These are phyloP conservation scores for Suaeda aralocaspica DNA, from an alignment of 148 eudicot genomes.

Conservation along the genomic window DNA sequence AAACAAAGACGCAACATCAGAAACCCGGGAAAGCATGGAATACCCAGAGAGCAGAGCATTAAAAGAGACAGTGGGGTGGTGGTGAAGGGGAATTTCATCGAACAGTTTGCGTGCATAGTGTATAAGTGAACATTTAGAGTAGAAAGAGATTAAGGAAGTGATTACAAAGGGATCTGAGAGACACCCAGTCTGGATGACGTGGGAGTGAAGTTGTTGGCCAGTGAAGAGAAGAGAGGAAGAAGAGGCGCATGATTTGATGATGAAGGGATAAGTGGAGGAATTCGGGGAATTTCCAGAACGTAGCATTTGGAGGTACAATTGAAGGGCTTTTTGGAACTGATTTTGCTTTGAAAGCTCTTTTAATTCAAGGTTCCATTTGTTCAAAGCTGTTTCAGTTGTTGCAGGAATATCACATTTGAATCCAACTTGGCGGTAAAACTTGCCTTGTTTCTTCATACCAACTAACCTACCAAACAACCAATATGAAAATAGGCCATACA, in stretches of 20 bases:
- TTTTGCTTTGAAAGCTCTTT: conserved; percentile 46
- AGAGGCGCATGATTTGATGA: conserved; percentile 60
- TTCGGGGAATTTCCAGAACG: conserved; percentile 43
- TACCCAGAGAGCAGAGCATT: conserved; percentile 79
- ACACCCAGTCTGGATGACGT: conserved; percentile 57
- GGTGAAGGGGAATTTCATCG: conserved; percentile 45
- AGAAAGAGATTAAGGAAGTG: conserved; percentile 62
- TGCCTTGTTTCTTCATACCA: conserved; percentile 4
- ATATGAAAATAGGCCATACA: too few species aligned
- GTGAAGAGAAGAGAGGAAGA: conserved; percentile 41
- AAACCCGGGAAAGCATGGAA: conserved; percentile 25
- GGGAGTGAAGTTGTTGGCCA: conserved; percentile 62
- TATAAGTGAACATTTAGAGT: conserved; percentile 34
- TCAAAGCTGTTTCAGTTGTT: not conserved
- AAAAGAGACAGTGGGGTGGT: conserved; percentile 51
- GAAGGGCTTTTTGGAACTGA: conserved; percentile 42
- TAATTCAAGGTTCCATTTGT: conserved; percentile 52
- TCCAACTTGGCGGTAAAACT: conserved; percentile 20
- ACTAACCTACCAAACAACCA: not conserved
- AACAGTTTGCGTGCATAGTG: conserved; percentile 51
- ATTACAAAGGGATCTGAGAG: conserved; percentile 49
- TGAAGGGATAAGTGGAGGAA: conserved; percentile 69
- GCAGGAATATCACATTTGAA: not conserved
- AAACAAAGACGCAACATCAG: conserved; percentile 34
- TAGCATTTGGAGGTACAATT: conserved; percentile 60